Conservation (phyloP, 306 rosid genomes). For the Crataegus laevigata region DNA sequence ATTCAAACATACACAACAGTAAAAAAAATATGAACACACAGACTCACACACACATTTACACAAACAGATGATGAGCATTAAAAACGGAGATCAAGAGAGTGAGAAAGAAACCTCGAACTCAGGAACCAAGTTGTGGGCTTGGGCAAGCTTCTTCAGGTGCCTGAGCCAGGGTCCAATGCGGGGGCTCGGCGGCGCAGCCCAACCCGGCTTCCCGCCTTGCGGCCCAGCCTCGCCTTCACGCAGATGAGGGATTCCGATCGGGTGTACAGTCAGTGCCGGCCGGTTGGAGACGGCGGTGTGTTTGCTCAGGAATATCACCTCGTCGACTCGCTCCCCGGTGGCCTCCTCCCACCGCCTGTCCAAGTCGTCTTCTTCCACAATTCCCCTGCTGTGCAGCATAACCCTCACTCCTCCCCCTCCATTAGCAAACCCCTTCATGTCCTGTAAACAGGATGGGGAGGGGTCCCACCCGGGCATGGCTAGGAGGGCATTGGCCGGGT, state of each 20-base stretch:
- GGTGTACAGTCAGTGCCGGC: constrained; percentile 89
- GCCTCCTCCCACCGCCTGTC: constrained; percentile 69
- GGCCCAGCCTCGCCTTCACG: constrained; percentile 77
- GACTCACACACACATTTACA: neutral
- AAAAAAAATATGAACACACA: neutral
- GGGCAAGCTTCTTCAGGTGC: constrained; percentile 56
- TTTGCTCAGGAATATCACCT: constrained; percentile 72
- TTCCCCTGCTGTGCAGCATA: constrained; percentile 48
- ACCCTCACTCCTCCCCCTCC: constrained; percentile 37
- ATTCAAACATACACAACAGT: neutral
- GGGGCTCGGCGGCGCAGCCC: constrained; percentile 82
- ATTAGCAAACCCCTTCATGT: constrained; percentile 50
- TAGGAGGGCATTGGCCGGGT: constrained; percentile 74
- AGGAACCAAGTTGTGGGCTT: constrained; percentile 63
- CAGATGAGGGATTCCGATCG: constrained; percentile 92
- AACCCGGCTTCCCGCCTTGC: constrained; percentile 91
- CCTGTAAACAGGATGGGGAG: constrained; percentile 52
- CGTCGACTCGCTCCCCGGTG: constrained; percentile 65
- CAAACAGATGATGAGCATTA: neutral
- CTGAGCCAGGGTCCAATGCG: constrained; percentile 90
- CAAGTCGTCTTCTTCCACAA: constrained; percentile 59
- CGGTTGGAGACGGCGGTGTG: constrained; percentile 89
- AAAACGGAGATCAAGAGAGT: neutral
- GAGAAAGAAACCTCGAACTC: constrained; percentile 74
- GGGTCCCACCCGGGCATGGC: constrained; percentile 68